These are phyloP conservation scores for Saprolegnia parasitica DNA, from an alignment of 352 stramenopile species.

Conservation along the genomic window DNA sequence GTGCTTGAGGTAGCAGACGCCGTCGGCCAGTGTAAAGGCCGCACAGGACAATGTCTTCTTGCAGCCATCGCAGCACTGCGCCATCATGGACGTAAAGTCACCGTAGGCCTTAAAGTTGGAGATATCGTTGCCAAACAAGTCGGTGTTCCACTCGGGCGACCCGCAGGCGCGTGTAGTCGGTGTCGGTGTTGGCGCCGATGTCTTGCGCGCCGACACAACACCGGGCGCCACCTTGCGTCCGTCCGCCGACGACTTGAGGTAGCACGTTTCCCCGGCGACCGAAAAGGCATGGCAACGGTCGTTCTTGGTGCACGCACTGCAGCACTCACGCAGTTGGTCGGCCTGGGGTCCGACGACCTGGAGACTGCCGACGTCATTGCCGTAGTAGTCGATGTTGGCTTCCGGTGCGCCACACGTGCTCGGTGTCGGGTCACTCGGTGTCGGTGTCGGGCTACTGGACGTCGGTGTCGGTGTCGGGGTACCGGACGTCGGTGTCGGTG, in stretches of 20 bases:
- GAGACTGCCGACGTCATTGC: too few species aligned
- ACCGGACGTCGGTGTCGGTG: neutral
- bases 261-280: too few species aligned
- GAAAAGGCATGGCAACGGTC: too few species aligned
- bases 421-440: slow-evolving; percentile 5
- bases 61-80: neutral
- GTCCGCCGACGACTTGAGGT: too few species aligned
- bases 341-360: too few species aligned
- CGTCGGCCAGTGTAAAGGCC: neutral
- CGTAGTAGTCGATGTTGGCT: too few species aligned
- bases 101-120: neutral
- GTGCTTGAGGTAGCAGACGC: neutral
- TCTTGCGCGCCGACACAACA: neutral
- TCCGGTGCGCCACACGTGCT: neutral
- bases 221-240: too few species aligned
- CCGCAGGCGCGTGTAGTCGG: neutral
- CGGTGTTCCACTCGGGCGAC: neutral
- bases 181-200: neutral
- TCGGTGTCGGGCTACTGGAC: neutral
- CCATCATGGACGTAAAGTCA: neutral
- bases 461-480: slow-evolving; percentile 14
- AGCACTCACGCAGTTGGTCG: too few species aligned
- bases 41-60: neutral
- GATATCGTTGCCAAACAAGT: neutral
- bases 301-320: too few species aligned